Evolutionary conservation across 352 stramenopile species (phyloP).

Genomic region (Pythium biforme): DNA sequence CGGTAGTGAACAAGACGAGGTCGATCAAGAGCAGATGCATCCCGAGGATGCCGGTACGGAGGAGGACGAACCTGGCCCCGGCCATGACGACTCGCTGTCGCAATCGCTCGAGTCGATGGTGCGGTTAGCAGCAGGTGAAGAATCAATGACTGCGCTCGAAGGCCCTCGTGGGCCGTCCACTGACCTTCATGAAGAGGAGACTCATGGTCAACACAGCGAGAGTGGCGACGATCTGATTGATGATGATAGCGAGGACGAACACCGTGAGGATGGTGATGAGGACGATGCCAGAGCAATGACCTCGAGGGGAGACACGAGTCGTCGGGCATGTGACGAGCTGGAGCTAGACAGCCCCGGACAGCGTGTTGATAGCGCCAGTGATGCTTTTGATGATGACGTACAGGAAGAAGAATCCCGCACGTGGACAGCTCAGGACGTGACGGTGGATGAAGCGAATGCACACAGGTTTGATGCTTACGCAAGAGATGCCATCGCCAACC

Average conservation of each 20-base stretch:
- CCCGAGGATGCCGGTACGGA: not conserved
- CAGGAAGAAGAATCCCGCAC: too few relatives aligned
- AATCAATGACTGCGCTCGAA: not conserved
- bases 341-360: not conserved
- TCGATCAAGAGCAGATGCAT: not conserved
- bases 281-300: not conserved
- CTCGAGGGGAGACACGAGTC: not conserved
- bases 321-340: not conserved
- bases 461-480: too few relatives aligned
- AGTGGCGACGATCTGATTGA: not conserved
- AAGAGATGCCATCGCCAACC: too few relatives aligned
- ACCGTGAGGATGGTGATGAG: not conserved
- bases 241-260: not conserved
- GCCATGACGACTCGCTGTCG: conserved; percentile 8
- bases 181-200: not conserved
- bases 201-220: not conserved
- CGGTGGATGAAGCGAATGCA: too few relatives aligned
- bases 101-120: conserved; percentile 15
- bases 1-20: not conserved
- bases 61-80: not conserved
- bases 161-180: not conserved
- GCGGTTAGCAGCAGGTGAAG: conserved; percentile 3
- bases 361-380: too few relatives aligned
- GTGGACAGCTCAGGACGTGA: too few relatives aligned
- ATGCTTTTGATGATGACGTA: too few relatives aligned